These are phyloP conservation scores for Verticillium alfalfae DNA, from an alignment of 2,329 filamentous ascomycete species.

Conservation along the genomic window DNA sequence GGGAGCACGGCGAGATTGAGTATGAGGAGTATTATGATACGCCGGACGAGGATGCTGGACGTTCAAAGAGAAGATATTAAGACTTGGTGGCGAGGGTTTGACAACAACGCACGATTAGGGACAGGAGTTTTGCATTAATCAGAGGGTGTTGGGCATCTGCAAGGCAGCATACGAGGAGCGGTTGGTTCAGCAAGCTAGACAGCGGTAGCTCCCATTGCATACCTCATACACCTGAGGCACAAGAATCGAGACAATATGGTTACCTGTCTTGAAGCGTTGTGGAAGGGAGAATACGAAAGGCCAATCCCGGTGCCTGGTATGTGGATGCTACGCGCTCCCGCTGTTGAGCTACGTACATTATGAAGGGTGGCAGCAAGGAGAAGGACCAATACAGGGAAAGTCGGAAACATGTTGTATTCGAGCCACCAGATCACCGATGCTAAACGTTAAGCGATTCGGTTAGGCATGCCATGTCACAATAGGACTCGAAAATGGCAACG, in stretches of 20 bases:
- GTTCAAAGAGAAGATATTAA: not conserved
- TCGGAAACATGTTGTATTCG: no score
- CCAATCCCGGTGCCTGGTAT: no score
- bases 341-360: no score
- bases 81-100: not conserved
- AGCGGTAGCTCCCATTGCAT: not conserved
- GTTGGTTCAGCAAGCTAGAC: not conserved
- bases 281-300: no score
- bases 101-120: not conserved
- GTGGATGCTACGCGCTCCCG: no score
- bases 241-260: not conserved
- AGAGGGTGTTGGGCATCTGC: not conserved
- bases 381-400: no score
- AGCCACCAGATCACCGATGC: no score
- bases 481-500: no score
- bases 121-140: not conserved
- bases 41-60: not conserved
- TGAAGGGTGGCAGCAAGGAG: no score
- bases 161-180: not conserved
- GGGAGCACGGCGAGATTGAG: constrained; percentile 6
- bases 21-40: constrained; percentile 1
- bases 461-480: no score
- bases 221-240: not conserved
- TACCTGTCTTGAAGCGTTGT: not conserved
- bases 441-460: no score